Evolutionary conservation across 2,329 filamentous ascomycete genomes (phyloP), one percentile per base, ranked within the genome.

Genomic region (Seiridium unicorne): DNA sequence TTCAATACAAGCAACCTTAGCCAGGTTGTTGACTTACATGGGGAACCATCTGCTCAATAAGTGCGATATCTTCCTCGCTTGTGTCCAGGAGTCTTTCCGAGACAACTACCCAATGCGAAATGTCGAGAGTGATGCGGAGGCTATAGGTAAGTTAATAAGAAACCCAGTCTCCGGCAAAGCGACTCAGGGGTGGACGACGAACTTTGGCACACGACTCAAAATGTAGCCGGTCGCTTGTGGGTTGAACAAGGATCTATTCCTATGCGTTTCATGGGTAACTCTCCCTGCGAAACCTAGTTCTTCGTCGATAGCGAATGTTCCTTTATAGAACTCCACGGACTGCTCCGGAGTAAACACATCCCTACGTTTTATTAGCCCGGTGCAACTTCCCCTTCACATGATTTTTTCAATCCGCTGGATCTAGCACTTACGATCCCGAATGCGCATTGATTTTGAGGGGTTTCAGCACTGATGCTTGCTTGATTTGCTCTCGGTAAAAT

Each of bases 221-320:
- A 74, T 67, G n/a, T 68, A 60, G 2, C 62, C 64, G 1, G 71
- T 63, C 0, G 62, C 61, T 49, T 73, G 71, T 3, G 71, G 73
- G n/a, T 64, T 73, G 55, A 69, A 73, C 8, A 73, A 60, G 1
- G 70, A 70, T 4, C 71, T 62, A 61, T 73, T 73, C 8, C 72
- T 65, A 40, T 74, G 72, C 8, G 69, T 73, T 62, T 75, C 72
- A 49, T 75, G 72, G 56, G 62, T 67, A 3, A 74, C 68, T 5
- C 60, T 65, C 3, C 71, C 73, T 1, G 63, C 38, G 1, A 74
- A 62, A 0, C 71, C 72, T 4, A 72, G 55, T 54, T 73, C 71
- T 3, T 65, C 64, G 13, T 74, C 70, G 7, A 74, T 62, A 10
- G 66, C 53, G 3, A 74, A 63, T 1, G 72, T 71, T 3, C 64